Conservation (phyloP, 208 protist genomes). For the Trichomonas vaginalis region DNA sequence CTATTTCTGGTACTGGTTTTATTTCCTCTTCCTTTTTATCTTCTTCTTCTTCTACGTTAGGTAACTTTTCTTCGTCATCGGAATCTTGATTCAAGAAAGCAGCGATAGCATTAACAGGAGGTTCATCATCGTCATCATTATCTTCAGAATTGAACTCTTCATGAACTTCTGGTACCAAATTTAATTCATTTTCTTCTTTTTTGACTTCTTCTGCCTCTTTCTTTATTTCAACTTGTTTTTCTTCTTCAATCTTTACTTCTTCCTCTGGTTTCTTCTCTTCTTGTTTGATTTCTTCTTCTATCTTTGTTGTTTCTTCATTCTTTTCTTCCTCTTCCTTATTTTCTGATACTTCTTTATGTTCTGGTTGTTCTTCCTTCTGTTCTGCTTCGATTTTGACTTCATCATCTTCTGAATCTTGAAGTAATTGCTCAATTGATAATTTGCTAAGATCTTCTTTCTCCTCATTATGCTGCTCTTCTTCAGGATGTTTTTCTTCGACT, state of each 20-base stretch:
- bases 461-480: too few relatives aligned
- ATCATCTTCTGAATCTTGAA: background rate
- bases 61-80: background rate
- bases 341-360: too few relatives aligned
- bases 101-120: background rate
- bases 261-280: too few relatives aligned
- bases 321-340: too few relatives aligned
- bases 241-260: too few relatives aligned
- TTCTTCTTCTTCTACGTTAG: background rate
- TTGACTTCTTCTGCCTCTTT: too few relatives aligned
- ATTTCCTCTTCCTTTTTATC: background rate
- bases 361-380: too few relatives aligned
- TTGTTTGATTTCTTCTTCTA: too few relatives aligned
- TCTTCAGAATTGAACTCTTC: background rate
- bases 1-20: background rate
- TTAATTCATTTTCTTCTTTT: background rate
- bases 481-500: background rate
- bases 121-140: background rate
- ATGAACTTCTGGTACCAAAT: background rate
- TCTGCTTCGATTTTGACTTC: too few relatives aligned
- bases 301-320: too few relatives aligned
- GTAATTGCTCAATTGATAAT: background rate
- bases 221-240: too few relatives aligned
- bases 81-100: background rate
- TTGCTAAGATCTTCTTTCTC: background rate